Percentiles rank a stretch among this genome's conserved stretches.
These are phyloP conservation scores for Guadua angustifolia DNA, from an alignment of 176 grass and related monocot genomes.

Conservation along the genomic window DNA sequence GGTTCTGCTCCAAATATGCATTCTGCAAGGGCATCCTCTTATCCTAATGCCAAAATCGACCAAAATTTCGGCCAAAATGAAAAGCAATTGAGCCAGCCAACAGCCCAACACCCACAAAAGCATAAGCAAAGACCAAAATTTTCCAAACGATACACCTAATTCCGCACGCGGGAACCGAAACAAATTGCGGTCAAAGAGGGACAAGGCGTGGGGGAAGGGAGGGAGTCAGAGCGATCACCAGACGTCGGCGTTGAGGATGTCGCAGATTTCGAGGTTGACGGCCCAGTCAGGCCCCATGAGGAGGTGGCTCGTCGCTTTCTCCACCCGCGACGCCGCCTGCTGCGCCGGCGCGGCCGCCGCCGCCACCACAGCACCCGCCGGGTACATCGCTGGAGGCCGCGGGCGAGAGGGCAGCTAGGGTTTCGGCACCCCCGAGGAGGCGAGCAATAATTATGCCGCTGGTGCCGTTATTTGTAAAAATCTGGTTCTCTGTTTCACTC, in stretches of 20 bases:
- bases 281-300: conserved; percentile 91
- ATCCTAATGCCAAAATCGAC: background rate
- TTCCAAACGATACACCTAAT: background rate
- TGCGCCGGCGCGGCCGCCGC: conserved; percentile 36
- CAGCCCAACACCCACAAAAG: background rate
- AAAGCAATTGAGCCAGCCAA: background rate
- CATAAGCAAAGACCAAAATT: background rate
- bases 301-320: conserved; percentile 88
- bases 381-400: conserved; percentile 44
- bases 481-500: no score
- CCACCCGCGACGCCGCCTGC: conserved; percentile 61
- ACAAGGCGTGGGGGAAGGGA: no score
- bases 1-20: background rate
- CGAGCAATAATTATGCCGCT: background rate
- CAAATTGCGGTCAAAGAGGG: background rate
- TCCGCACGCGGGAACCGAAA: background rate
- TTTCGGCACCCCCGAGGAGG: conserved; percentile 33
- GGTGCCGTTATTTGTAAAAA: no score
- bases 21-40: background rate
- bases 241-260: conserved; percentile 75
- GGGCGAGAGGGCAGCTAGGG: conserved; percentile 33
- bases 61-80: conserved; percentile 1
- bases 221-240: conserved; percentile 51
- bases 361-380: conserved; percentile 37
- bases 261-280: conserved; percentile 89